These are phyloP conservation scores for Phylloporus sp. DNA, from an alignment of 768 basidiomycete genomes.

Conservation along the genomic window DNA sequence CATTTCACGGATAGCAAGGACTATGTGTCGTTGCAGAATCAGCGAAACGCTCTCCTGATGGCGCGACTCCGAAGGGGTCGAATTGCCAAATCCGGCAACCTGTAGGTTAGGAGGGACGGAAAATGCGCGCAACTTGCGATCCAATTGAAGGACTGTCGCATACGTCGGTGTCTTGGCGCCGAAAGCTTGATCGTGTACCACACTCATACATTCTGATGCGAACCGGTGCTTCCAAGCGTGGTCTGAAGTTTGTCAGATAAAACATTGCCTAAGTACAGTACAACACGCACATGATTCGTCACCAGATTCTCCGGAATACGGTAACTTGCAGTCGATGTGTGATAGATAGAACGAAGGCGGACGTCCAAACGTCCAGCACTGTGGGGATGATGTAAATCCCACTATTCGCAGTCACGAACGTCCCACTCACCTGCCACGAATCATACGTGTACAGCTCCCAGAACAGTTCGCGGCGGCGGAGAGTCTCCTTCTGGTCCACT, in stretches of 20 bases:
- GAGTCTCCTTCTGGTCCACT: constrained; percentile 50
- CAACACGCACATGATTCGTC: constrained; percentile 55
- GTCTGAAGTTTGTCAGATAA: constrained; percentile 33
- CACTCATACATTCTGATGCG: constrained; percentile 61
- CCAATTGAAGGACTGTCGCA: constrained; percentile 59
- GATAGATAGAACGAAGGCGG: constrained; percentile 64
- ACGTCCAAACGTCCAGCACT: constrained; percentile 66
- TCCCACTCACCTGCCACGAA: constrained; percentile 29
- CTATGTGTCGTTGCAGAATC: constrained; percentile 61
- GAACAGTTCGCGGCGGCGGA: constrained; percentile 59
- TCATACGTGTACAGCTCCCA: constrained; percentile 52
- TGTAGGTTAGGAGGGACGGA: constrained; percentile 63
- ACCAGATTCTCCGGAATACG: constrained; percentile 41
- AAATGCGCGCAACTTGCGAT: constrained; percentile 63
- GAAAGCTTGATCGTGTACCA: constrained; percentile 67
- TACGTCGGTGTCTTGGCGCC: constrained; percentile 67
- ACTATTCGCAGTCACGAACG: constrained; percentile 13
- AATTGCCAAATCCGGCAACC: constrained; percentile 60
- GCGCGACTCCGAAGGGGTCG: constrained; percentile 40
- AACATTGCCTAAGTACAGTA: not conserved
- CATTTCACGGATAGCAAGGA: constrained; percentile 63
- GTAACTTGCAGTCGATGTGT: constrained; percentile 64
- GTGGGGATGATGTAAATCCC: constrained; percentile 35
- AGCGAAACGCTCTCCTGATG: constrained; percentile 35
- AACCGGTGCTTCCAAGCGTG: constrained; percentile 70